A percentile compares a stretch with the other conserved stretches of the same genome.
Evolutionary conservation across 78 protist genomes (phyloP).

Genomic region (Protostelium mycophagum): DNA sequence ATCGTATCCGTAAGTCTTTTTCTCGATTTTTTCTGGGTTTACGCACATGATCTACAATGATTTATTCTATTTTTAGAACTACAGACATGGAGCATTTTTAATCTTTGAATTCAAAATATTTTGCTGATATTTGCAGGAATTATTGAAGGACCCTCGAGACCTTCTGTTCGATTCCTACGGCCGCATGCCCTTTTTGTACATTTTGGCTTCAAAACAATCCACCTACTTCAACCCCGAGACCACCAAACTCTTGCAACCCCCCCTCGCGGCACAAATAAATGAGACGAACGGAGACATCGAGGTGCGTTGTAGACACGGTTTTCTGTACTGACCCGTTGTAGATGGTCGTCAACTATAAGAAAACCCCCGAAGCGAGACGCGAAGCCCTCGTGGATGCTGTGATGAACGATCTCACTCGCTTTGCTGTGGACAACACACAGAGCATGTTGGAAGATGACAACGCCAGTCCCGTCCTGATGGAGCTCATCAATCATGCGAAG

Average conservation of each 20-base stretch:
- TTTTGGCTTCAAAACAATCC: background rate
- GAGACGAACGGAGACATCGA: too few relatives aligned
- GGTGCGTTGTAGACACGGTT: too few relatives aligned
- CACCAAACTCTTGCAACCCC: background rate
- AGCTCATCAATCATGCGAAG: background rate
- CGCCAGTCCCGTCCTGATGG: background rate
- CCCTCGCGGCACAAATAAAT: background rate
- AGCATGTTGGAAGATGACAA: background rate
- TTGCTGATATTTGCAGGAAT: too few relatives aligned
- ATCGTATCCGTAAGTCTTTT: constrained; percentile 3
- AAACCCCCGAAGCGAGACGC: background rate
- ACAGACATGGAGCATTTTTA: too few relatives aligned
- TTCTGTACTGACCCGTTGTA: background rate
- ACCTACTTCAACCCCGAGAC: background rate
- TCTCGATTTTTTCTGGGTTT: too few relatives aligned
- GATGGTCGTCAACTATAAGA: background rate
- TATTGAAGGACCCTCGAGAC: background rate
- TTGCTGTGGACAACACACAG: background rate
- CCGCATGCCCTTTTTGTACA: background rate
- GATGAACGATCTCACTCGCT: background rate
- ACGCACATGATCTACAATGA: too few relatives aligned
- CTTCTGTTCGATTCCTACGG: background rate
- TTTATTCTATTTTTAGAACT: too few relatives aligned
- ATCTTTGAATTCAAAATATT: too few relatives aligned
- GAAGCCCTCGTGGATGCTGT: background rate